Base-by-base conservation (phyloP, 2,329 filamentous ascomycete genomes). In the Penicillium polonicum region DNA sequence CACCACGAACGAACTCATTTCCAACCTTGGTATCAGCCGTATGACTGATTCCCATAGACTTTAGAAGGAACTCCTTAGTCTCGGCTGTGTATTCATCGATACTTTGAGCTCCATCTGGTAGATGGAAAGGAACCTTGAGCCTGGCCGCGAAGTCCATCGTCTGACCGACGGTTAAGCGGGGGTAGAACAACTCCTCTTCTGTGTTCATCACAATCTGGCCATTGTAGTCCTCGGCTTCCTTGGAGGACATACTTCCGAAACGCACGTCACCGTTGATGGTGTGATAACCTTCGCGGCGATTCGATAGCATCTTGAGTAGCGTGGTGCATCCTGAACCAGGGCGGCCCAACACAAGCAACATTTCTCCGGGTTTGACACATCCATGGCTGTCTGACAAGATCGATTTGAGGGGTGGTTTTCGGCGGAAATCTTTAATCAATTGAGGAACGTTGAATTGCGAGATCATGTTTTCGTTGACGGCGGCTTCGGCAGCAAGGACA, bases 311-410 rank as follows among this genome's bases (percentile, higher is more conserved):
- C 64, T 88, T 90, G 45, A 91, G 78, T 9, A 91, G 78, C 0
- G 87, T 88, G 0, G 87, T 89, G 70, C 88, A 91, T 35, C 87
- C 87, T 4, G 85, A 80, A 0, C 87, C 88, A 0, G 88, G 87
- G 1, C 86, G 80, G 2, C 88, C 88, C 0, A 90, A 76, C 0
- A 90, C 86, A 0, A 89, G 76, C 1, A 89, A 72, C 87, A 89
- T 88, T 70, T 89, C 86, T n/a, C 87, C 88, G 0, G 87, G 87
- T 69, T 86, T 86, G 41, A 90, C 84, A 62, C 85, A 88, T 17
- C 87, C 87, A 66, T 84, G 82, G 56, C 80, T 83, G 63, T 82
- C 78, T 52, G 88, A 81, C 38, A 90, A 71, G 38, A 90, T 85
- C 0, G 84, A 87, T 19, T 62, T 61, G 13, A 59, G 39, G 10